Evolutionary conservation across 257 asterid species (phyloP).

Genomic region (Galeopsis tetrahit): DNA sequence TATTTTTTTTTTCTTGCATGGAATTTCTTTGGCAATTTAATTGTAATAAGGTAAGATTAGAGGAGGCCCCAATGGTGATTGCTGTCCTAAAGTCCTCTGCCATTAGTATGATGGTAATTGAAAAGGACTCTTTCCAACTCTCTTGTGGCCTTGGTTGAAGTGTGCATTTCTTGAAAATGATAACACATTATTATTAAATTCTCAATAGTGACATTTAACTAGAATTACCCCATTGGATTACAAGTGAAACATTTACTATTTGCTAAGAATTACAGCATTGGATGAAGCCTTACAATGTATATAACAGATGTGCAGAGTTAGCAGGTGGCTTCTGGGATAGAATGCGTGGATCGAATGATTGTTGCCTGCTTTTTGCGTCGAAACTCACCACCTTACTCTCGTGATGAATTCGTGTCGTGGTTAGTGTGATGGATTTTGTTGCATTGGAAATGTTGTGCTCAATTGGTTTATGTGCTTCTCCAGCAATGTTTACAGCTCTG

Average conservation of each 20-base stretch:
- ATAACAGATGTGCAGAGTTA: constrained; percentile 40
- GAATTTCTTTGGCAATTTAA: background rate
- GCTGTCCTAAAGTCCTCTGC: constrained; percentile 38
- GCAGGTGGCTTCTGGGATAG: constrained; percentile 42
- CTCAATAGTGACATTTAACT: background rate
- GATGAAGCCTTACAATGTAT: constrained; percentile 31
- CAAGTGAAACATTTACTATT: constrained; percentile 11
- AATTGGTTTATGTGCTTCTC: constrained; percentile 48
- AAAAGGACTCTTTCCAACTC: constrained; percentile 27
- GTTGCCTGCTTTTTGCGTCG: constrained; percentile 44
- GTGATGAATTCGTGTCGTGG: constrained; percentile 49
- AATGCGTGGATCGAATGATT: constrained; percentile 41
- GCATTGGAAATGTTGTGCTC: constrained; percentile 35
- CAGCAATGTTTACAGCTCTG: constrained; percentile 70
- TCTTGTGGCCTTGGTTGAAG: constrained; percentile 28
- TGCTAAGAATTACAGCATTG: background rate
- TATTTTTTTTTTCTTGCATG: background rate
- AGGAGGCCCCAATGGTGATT: constrained; percentile 30
- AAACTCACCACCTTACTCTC: constrained; percentile 43
- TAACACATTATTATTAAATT: constrained; percentile 2
- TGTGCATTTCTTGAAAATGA: constrained; percentile 15
- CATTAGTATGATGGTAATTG: constrained; percentile 34
- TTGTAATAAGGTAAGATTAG: constrained; percentile 23
- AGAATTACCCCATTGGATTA: constrained; percentile 20
- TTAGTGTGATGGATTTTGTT: constrained; percentile 40